Conservation (phyloP, 805 yeast genomes). For the Cyberlindnera veronae region DNA sequence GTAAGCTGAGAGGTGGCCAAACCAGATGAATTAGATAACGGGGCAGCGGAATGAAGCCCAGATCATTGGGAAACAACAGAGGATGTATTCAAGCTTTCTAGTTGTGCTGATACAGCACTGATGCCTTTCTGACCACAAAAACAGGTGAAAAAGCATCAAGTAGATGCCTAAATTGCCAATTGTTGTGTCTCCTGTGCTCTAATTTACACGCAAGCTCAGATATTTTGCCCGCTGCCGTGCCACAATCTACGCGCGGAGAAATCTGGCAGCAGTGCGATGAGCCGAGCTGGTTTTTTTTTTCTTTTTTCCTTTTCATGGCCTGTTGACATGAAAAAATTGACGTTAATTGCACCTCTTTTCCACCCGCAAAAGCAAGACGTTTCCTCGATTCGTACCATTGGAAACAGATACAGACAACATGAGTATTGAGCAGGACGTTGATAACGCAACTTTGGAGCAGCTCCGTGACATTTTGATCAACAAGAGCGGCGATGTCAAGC, state of each 20-base stretch:
- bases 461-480: constrained; percentile 69
- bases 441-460: constrained; percentile 48
- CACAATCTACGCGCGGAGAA: constrained; percentile 8
- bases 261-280: constrained; percentile 10
- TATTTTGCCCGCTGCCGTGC: background rate
- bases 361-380: no score
- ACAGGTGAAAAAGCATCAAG: no score
- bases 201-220: constrained; percentile 1
- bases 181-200: no score
- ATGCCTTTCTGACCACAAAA: no score
- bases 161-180: no score
- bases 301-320: background rate
- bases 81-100: no score
- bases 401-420: background rate
- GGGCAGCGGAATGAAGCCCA: background rate
- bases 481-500: constrained; percentile 61
- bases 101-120: no score
- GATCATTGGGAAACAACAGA: background rate
- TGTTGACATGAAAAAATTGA: constrained; percentile 1
- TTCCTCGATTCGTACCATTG: background rate
- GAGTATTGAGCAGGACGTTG: constrained; percentile 15
- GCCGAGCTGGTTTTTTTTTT: constrained; percentile 8
- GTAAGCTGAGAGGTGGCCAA: background rate
- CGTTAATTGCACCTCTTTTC: constrained; percentile 5
- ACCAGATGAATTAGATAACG: constrained; percentile 3